Evolutionary conservation across 495 filamentous ascomycete genomes (phyloP), one percentile per base, ranked within the genome.

Genomic region (Umbilicaria muhlenbergii): DNA sequence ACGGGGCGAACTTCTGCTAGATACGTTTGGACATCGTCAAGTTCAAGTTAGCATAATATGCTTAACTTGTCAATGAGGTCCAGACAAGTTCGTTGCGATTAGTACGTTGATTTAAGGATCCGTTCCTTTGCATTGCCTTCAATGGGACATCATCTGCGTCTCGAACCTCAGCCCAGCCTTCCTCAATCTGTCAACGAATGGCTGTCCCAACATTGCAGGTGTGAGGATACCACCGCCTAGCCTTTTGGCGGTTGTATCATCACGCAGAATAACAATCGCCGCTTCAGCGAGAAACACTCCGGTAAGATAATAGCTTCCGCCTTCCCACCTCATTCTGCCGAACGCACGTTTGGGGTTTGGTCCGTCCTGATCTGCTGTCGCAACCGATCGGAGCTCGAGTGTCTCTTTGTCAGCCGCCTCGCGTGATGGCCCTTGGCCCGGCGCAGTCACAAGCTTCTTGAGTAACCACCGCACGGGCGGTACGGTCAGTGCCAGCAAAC

Each of bases 161-260:
- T 55, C 50, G 7, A 55, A 42, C 0, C 41, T 38, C 14, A 55
- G 35, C 1, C 52, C 52, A 39, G 47, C 71, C 39, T 69, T 65
- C 12, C 73, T 66, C 46, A 89, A 56, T 35, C 82, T 71, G 53
- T 91, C 78, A 44, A 91, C 68, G 53, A 74, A 87, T 24, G 67
- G 65, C 58, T 87, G 80, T 0, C 86, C 86, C 33, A 94, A 60
- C 34, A 74, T 82, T n/a, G 84, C 81, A n/a, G 86, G 71, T 1
- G 86, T 94, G 15, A 86, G 75, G 18, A 92, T 64, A 10, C 84
- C 84, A 18, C 83, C 79, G 0, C 70, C 64, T 1, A 83, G 65
- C 15, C 72, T 63, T 49, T 69, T 68, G 42, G 66, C 71, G 11
- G 70, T 57, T 17, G 69, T 68, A 31, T 74, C 53, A 28, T 83